phyloP scores from a whole-genome alignment of 495 filamentous ascomycete species.

The Staphylotrichum longicolle region DNA sequence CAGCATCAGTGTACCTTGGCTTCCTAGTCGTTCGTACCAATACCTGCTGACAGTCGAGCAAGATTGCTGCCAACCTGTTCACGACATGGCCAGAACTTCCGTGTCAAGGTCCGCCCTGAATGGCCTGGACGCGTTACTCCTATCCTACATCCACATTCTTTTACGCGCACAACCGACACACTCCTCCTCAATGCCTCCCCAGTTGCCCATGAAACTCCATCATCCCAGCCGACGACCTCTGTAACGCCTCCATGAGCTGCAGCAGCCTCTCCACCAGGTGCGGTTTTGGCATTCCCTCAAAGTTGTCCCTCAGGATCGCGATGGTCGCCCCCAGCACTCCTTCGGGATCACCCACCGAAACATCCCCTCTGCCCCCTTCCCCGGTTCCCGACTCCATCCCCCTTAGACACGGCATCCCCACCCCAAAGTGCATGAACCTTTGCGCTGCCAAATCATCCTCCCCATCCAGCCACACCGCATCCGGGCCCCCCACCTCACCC shows the following conservation, averaged over 20 bases:
- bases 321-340: conserved; percentile 12
- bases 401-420: conserved; percentile 6
- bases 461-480: conserved; percentile 16
- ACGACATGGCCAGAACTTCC: no score
- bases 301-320: conserved; percentile 10
- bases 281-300: conserved; percentile 15
- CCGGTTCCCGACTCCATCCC: not conserved
- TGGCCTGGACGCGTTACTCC: no score
- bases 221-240: conserved; percentile 12
- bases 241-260: conserved; percentile 15
- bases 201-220: conserved; percentile 14
- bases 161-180: no score
- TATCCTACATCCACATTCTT: no score
- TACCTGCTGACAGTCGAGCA: no score
- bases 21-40: no score
- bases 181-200: not conserved
- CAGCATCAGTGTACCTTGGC: no score
- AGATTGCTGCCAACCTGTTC: no score
- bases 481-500: not conserved
- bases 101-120: no score
- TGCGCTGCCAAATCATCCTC: conserved; percentile 14
- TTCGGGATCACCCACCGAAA: conserved; percentile 8
- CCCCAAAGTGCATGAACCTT: conserved; percentile 14
- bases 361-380: not conserved
- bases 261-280: conserved; percentile 16